Conservation (phyloP, 169 alveolate genomes). For the Eimeria sp. region DNA sequence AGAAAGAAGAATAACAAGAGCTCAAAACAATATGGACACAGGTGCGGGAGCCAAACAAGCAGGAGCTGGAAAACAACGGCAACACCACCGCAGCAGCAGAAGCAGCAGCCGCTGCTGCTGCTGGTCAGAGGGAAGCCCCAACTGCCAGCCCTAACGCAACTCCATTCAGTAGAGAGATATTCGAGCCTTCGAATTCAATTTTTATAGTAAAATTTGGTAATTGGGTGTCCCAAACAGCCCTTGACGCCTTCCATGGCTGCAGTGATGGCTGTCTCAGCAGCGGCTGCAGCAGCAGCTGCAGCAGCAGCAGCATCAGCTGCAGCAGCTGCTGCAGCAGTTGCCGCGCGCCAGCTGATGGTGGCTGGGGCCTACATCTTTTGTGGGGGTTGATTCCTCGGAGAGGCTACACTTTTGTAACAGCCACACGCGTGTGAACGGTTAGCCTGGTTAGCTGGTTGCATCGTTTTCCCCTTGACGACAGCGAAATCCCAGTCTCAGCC, state of each 20-base stretch:
- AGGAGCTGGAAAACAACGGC: background rate
- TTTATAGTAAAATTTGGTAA: background rate
- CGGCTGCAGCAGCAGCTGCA: background rate
- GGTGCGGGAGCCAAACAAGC: slow-evolving; percentile 12
- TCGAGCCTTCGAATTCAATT: background rate
- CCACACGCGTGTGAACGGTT: background rate
- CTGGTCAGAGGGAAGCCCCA: slow-evolving; percentile 19
- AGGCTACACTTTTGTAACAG: background rate
- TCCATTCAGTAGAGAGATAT: background rate
- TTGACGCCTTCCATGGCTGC: background rate
- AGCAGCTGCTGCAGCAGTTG: background rate
- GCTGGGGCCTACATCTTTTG: background rate
- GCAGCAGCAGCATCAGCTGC: background rate
- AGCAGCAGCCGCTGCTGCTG: slow-evolving; percentile 37
- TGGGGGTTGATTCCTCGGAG: background rate
- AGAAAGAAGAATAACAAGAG: background rate
- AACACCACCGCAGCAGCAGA: slow-evolving; percentile 11
- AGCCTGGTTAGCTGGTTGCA: no score
- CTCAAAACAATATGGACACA: background rate
- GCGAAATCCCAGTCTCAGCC: no score
- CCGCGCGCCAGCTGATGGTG: background rate
- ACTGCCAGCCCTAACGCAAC: background rate
- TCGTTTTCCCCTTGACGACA: no score
- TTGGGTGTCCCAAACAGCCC: background rate
- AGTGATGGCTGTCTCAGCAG: background rate